These are phyloP conservation scores for Backusella australiensis DNA, from an alignment of 192 early-diverging fungal genomes.

Conservation along the genomic window DNA sequence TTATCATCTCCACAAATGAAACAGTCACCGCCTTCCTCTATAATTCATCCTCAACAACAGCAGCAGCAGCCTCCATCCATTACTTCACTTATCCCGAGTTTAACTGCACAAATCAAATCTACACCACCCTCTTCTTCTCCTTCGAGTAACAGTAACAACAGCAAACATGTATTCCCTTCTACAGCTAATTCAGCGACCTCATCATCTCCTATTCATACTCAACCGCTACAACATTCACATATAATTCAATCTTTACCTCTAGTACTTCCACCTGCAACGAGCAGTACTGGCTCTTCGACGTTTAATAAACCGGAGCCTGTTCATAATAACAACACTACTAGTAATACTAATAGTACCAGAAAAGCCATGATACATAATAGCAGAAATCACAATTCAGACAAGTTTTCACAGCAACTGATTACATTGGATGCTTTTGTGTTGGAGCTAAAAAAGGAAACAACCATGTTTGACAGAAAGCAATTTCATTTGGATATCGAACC, in stretches of 20 bases:
- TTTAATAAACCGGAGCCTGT: neutral
- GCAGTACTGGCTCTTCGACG: neutral
- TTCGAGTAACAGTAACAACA: neutral
- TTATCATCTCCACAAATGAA: neutral
- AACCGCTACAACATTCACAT: neutral
- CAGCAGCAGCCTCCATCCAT: neutral
- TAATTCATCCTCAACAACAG: neutral
- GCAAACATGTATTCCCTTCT: neutral
- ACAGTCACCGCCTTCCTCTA: neutral
- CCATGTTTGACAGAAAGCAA: conserved; percentile 25
- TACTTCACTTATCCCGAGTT: neutral
- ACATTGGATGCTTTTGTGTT: conserved; percentile 22
- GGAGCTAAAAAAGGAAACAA: conserved; percentile 14
- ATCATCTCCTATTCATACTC: conserved; percentile 3
- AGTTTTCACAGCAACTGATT: neutral
- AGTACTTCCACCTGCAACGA: neutral
- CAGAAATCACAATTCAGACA: neutral
- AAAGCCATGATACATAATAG: neutral
- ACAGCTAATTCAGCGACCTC: neutral
- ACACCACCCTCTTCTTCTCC: neutral
- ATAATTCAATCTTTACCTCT: neutral
- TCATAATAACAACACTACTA: neutral
- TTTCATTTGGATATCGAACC: conserved; percentile 22
- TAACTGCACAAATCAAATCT: neutral
- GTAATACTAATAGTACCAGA: neutral